These are phyloP conservation scores for Ophiostoma ulmi DNA, from an alignment of 2,329 filamentous ascomycete genomes.

Conservation along the genomic window DNA sequence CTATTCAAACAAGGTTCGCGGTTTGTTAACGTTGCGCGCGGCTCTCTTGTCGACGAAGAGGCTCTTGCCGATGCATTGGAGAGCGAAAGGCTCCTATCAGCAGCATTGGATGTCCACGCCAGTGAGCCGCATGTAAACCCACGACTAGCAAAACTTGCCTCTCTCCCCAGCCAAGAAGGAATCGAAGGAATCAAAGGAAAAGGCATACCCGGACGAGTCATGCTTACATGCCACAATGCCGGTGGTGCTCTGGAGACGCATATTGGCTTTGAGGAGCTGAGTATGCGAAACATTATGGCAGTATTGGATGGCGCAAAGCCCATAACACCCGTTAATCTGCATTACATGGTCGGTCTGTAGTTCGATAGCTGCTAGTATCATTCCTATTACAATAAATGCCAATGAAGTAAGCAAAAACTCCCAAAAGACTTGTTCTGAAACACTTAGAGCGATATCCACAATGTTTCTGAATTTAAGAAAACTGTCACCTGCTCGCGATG, in stretches of 20 bases:
- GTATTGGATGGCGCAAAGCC: slow-evolving; percentile 31
- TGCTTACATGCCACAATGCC: slow-evolving; percentile 51
- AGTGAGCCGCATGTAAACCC: neutral
- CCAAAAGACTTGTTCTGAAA: neutral
- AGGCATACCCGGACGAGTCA: neutral
- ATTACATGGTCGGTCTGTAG: neutral
- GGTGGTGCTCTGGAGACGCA: slow-evolving; percentile 51
- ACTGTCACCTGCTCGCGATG: neutral
- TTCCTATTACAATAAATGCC: neutral
- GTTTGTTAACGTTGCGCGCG: slow-evolving; percentile 58
- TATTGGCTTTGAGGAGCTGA: slow-evolving; percentile 49
- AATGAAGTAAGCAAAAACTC: too few relatives aligned
- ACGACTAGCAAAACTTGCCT: neutral
- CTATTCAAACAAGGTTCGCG: slow-evolving; percentile 48
- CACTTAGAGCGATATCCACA: neutral
- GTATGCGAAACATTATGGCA: slow-evolving; percentile 50
- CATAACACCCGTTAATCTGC: slow-evolving; percentile 38
- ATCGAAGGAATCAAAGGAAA: neutral
- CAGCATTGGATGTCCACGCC: neutral
- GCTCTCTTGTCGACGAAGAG: slow-evolving; percentile 30
- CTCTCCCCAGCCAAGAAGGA: neutral
- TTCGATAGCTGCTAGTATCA: neutral
- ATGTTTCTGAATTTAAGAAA: neutral
- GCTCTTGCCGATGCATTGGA: slow-evolving; percentile 50
- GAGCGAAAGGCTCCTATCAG: slow-evolving; percentile 26